Conservation (phyloP, 2,329 filamentous ascomycete species). For the Triangularia verruculosa region DNA sequence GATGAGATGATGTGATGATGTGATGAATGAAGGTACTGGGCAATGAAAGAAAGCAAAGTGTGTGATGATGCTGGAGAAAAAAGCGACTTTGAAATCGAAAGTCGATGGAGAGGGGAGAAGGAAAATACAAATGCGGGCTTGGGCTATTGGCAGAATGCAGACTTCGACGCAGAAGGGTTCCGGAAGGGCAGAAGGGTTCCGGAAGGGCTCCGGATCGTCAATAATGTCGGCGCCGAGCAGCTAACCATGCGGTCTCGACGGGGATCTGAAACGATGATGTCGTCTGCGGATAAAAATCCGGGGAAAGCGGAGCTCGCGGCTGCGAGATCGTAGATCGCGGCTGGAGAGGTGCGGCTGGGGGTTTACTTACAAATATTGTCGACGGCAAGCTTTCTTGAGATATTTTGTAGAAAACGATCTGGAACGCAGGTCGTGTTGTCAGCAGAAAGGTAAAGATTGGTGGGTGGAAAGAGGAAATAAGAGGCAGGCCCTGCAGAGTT, state of each 20-base stretch:
- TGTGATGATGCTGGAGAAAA: neutral
- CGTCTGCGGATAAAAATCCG: neutral
- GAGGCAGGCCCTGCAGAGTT: neutral
- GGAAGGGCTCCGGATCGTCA: neutral
- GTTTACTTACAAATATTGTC: neutral
- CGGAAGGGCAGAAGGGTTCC: neutral
- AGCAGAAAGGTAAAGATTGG: neutral
- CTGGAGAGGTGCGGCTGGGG: neutral
- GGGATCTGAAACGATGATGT: neutral
- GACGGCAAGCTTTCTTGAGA: neutral
- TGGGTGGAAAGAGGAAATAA: neutral
- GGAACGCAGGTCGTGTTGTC: neutral
- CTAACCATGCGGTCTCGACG: neutral
- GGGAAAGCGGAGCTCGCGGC: neutral
- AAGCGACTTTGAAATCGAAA: neutral
- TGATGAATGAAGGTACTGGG: neutral
- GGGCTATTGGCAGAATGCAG: neutral
- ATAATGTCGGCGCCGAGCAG: neutral
- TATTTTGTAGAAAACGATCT: neutral
- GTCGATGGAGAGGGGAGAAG: neutral
- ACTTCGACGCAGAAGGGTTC: neutral
- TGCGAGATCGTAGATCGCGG: neutral
- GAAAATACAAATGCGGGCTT: neutral
- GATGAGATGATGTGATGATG: neutral
- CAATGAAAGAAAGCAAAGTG: neutral